A percentile compares a stretch with the other conserved stretches of the same genome.
Conservation (phyloP, 2,329 filamentous ascomycete genomes). For the Colletotrichum sp. region DNA sequence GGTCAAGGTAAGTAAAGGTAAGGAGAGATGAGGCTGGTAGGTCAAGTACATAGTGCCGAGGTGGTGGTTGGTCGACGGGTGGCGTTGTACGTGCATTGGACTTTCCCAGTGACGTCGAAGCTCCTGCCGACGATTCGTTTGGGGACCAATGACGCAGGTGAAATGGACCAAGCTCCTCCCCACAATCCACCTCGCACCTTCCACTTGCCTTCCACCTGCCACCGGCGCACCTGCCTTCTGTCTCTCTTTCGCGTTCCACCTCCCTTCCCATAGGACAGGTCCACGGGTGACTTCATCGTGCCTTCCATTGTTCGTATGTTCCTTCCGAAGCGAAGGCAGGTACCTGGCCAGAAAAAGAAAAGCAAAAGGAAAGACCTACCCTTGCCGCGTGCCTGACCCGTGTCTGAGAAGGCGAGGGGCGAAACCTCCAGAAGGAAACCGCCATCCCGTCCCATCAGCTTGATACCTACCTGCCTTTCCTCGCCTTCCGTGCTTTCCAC, state of each 20-base stretch:
- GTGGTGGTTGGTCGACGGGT: neutral
- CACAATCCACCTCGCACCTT: neutral
- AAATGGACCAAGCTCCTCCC: neutral
- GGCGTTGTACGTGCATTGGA: neutral
- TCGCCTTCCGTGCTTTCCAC: neutral
- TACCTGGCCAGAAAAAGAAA: neutral
- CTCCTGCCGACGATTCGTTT: neutral
- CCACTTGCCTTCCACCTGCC: neutral
- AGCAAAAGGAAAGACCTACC: neutral
- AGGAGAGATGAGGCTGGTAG: too few relatives aligned
- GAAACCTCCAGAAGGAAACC: neutral
- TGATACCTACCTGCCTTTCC: neutral
- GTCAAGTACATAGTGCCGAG: too few relatives aligned
- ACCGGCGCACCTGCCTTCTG: neutral
- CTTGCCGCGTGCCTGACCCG: neutral
- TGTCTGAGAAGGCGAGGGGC: neutral
- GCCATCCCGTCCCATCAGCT: neutral
- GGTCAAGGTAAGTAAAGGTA: neutral
- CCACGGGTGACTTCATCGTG: neutral
- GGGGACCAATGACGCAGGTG: conserved; percentile 1
- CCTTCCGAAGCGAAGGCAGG: neutral
- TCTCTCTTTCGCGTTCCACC: neutral
- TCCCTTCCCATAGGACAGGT: neutral
- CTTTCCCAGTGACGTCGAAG: neutral
- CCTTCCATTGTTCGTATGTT: neutral